Evolutionary conservation across 768 basidiomycete species (phyloP), one percentile per base, ranked within the genome.

Genomic region (Leucosporidium scottii): DNA sequence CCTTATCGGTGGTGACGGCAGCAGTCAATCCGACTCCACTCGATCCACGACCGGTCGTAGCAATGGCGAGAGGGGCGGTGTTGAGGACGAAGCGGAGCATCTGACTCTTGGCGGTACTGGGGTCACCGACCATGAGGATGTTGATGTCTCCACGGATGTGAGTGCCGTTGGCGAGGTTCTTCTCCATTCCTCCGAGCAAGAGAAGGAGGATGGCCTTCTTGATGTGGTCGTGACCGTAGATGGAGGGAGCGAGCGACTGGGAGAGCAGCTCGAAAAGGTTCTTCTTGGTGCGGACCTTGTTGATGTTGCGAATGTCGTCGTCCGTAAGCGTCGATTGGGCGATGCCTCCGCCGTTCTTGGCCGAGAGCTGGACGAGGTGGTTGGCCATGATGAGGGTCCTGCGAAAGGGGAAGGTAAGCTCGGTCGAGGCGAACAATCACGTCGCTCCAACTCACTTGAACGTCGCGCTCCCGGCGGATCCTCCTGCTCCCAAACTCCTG

Each of bases 111-210:
- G 96, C 96, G 0, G 96, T 99, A n/a, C 88, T 90, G 13, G 96
- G 96, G 79, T 99, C 96, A 69, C 96, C 96, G 66, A 99, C 93
- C 94, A 99, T 98, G 74, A 99, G 85, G 76, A 98, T 82, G 79
- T 99, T 99, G 83, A 99, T 98, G 79, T 99, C 96, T 55, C 96
- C 96, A 82, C 96, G 88, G 76, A 98, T 94, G 77, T 98, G 96
- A 1, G 96, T 97, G 61, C 96, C 94, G 77, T 99, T 98, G 31
- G 88, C 85, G 64, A 98, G 80, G 77, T 98, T 98, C 84, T 99
- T 99, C 81, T 98, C 96, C 59, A 91, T 90, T 34, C 96, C 96
- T 39, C 94, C 93, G 51, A 99, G 86, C 21, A 99, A 84, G 17
- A 99, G 85, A 31, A 99, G 85, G 21, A 97, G 82, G 75, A 97